These are phyloP conservation scores for Phytophthora cajani DNA, from an alignment of 352 stramenopile species.

Conservation along the genomic window DNA sequence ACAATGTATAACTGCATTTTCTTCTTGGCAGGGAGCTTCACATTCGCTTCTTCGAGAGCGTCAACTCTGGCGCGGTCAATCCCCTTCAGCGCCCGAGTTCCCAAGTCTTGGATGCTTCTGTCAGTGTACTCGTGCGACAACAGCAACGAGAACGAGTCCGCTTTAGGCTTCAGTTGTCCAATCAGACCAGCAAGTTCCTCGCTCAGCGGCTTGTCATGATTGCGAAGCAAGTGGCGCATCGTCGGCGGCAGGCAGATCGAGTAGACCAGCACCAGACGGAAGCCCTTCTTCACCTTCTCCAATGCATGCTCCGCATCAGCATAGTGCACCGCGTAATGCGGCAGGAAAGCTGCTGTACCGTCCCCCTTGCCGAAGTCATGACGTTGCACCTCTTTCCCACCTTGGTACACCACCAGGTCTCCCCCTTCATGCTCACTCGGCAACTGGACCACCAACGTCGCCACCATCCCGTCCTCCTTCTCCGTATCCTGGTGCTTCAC, in stretches of 20 bases:
- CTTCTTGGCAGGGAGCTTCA: background rate
- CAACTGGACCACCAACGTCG: constrained; percentile 52
- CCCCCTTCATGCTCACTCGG: constrained; percentile 34
- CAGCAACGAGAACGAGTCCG: background rate
- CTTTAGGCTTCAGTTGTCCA: background rate
- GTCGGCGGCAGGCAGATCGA: constrained; percentile 19
- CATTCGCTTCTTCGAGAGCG: background rate
- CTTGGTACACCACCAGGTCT: background rate
- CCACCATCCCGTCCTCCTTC: constrained; percentile 60
- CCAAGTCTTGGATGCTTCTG: constrained; percentile 3
- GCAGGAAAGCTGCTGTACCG: constrained; percentile 5
- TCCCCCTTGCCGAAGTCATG: constrained; percentile 19
- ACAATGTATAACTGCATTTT: background rate
- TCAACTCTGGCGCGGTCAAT: background rate
- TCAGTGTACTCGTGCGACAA: constrained; percentile 1
- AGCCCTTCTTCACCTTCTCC: constrained; percentile 19
- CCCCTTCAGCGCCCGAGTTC: background rate
- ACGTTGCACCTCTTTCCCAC: background rate
- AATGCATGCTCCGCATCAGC: constrained; percentile 22
- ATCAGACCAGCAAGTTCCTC: background rate
- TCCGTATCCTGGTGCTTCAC: constrained; percentile 53
- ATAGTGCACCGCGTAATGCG: constrained; percentile 13
- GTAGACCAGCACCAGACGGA: constrained; percentile 22
- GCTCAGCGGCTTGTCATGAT: background rate
- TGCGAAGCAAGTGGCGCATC: constrained; percentile 8